Evolutionary conservation across 2,329 filamentous ascomycete species (phyloP), one percentile per base, ranked within the genome.

Genomic region (Alternaria brassicae): DNA sequence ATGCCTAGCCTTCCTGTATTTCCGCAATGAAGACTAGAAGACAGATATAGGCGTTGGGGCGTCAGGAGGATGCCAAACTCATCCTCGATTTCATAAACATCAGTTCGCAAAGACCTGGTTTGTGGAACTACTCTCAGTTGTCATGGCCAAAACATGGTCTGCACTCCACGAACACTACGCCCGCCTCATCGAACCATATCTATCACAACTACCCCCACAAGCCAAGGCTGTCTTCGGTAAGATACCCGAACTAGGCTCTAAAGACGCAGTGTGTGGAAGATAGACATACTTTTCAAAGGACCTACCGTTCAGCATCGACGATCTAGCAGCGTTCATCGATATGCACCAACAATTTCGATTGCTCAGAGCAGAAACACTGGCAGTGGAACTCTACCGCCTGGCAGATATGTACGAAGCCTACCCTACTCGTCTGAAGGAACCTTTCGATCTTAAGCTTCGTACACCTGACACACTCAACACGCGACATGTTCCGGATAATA

Each of bases 351-450:
- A 47, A 17, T 21, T 49, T 4, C 55, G 50, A 13, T n/a, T 54
- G n/a, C 39, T 53, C 28, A 52, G 50, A 15, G 59, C 60, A 40
- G 53, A 60, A 41, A 34, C 48, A 7, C 36, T 60, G 7, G 56
- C 56, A 10, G 15, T 4, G 8, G 47, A 65, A 19, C 42, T 62
- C 28, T 10, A 45, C 25, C 37, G 27, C 7, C 50, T 62, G 17
- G 56, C 53, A 12, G 36, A 53, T 27, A 17, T 62, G 1, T 65
- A 65, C 50, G 59, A 60, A 15, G 34, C 41, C 17, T 47, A 62
- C 34, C 50, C 62, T n/a, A 44, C 45, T 3, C 36, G 19, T 10
- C n/a, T 65, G 12, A 62, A 62, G 30, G 36, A 34, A 51, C 59
- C 59, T 4, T 60, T 58, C 15, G 59, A 61, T 13, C 56, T 53